Percentiles rank a stretch among this genome's conserved stretches.
phyloP scores from a whole-genome alignment of 163 green algal genomes.

The Coccomyxa subellipsoidea region DNA sequence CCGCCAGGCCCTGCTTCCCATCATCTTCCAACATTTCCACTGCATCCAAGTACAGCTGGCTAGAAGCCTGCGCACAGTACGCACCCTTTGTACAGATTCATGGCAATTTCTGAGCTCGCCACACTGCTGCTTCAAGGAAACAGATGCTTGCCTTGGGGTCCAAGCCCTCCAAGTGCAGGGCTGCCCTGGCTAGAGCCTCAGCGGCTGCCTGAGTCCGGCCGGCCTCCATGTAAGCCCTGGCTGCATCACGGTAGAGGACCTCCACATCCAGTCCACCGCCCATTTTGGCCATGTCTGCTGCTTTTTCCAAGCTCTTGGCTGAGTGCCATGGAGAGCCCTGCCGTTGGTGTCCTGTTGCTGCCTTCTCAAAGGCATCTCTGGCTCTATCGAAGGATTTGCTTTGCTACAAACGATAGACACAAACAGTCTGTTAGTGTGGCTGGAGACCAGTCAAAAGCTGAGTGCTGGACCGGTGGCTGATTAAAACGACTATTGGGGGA shows the following conservation, averaged over 20 bases:
- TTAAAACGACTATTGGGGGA: no score
- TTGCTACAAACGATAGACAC: slow-evolving; percentile 41
- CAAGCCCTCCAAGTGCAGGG: slow-evolving; percentile 51
- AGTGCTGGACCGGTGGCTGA: no score
- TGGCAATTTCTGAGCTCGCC: no score
- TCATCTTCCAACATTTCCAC: slow-evolving; percentile 65
- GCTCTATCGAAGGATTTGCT: slow-evolving; percentile 45
- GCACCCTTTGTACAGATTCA: no score
- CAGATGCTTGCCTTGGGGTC: slow-evolving; percentile 31
- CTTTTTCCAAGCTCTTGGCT: slow-evolving; percentile 70
- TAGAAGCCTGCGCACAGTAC: slow-evolving; percentile 28
- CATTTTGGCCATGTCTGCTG: slow-evolving; percentile 6
- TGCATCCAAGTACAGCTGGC: slow-evolving; percentile 53
- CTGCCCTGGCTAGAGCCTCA: slow-evolving; percentile 55
- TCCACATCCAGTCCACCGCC: background rate
- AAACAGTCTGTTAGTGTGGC: background rate
- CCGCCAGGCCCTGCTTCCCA: slow-evolving; percentile 41
- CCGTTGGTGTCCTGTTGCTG: slow-evolving; percentile 61
- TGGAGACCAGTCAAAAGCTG: no score
- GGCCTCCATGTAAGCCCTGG: slow-evolving; percentile 37
- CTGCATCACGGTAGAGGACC: slow-evolving; percentile 21
- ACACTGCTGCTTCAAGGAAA: background rate
- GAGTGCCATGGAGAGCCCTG: slow-evolving; percentile 71
- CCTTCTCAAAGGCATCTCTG: slow-evolving; percentile 59
- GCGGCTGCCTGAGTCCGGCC: slow-evolving; percentile 38